Conservation (phyloP, 106 monocot species). For the Apostasia ramifera region DNA sequence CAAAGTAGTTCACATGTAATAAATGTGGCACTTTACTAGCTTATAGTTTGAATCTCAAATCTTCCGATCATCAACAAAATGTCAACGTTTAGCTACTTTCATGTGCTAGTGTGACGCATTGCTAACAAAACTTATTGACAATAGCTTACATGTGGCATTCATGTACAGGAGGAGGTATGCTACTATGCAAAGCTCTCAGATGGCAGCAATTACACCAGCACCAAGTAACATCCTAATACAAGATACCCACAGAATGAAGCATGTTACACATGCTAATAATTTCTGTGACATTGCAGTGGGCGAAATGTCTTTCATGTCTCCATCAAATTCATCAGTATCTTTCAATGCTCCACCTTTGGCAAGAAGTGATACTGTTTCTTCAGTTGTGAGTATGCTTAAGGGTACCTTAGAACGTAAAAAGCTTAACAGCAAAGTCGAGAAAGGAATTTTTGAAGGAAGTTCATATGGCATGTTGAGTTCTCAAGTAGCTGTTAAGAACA, state of each 20-base stretch:
- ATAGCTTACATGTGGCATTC: neutral
- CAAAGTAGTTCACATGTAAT: neutral
- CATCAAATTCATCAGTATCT: conserved; percentile 48
- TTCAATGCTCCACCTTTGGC: conserved; percentile 25
- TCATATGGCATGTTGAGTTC: conserved; percentile 31
- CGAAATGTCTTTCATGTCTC: conserved; percentile 40
- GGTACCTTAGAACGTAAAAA: conserved; percentile 54
- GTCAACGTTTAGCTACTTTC: neutral
- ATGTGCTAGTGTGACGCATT: neutral
- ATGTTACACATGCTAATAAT: conserved; percentile 22
- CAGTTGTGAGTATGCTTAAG: conserved; percentile 69
- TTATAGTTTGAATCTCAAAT: too few species aligned
- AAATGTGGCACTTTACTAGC: too few species aligned
- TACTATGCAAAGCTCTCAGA: conserved; percentile 50
- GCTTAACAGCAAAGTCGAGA: conserved; percentile 20
- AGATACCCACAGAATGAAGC: conserved; percentile 11
- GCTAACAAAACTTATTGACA: neutral
- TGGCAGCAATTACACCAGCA: conserved; percentile 21
- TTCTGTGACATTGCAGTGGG: conserved; percentile 24
- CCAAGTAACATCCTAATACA: conserved; percentile 5
- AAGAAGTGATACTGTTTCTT: conserved; percentile 45
- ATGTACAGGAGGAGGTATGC: conserved; percentile 53
- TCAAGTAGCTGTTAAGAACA: conserved; percentile 19
- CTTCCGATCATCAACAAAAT: too few species aligned
- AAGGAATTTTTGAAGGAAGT: conserved; percentile 19